Base-by-base conservation (phyloP, 805 yeast genomes). In the Starmerella vaccinii region DNA sequence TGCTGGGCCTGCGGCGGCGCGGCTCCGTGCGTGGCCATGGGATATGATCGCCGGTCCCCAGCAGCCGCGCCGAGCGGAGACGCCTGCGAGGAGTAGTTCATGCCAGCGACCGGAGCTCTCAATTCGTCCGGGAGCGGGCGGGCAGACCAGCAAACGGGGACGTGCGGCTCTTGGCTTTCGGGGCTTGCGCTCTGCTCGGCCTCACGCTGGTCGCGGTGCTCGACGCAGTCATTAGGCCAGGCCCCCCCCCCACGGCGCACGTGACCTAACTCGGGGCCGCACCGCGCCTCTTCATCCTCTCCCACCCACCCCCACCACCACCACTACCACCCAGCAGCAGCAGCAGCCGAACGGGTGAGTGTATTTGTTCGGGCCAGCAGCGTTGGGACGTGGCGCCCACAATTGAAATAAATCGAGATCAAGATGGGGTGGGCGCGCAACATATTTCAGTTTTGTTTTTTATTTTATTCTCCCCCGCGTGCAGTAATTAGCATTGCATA, bases 41-140 rank as follows among this genome's bases (percentile, higher is more conserved):
- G 46, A n/a, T 43, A 38, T 19, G 35, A 43, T 21, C 38, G 46
- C 46, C 38, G 46, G 21, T 43, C 46, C n/a, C 46, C 46, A 13
- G 46, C 37, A 15, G 6, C 38, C 5, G 22, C 46, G 38, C 38
- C 35, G 46, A 43, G 38, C 27, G 35, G 38, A 30, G 35, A 16
- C 18, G 27, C 38, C 29, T 43, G 38, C 8, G 46, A 15, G 46
- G 46, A 21, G 33, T 43, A 32, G 21, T 43, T 30, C 46, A 43
- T 43, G 23, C 35, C 46, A 30, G 38, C 46, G 21, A 27, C 35
- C 38, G 27, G 35, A 29, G 19, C 29, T 30, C 21, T 43, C 46
- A 43, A 43, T 43, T 43, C 29, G 38, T 41, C 35, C 35, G 19
- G 22, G 9, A 39, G 23, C 26, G 19, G 43, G 43, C 19, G 19